Evolutionary conservation across 129 eudicot genomes (phyloP).

Genomic region (Heracleum sosnowskyi): DNA sequence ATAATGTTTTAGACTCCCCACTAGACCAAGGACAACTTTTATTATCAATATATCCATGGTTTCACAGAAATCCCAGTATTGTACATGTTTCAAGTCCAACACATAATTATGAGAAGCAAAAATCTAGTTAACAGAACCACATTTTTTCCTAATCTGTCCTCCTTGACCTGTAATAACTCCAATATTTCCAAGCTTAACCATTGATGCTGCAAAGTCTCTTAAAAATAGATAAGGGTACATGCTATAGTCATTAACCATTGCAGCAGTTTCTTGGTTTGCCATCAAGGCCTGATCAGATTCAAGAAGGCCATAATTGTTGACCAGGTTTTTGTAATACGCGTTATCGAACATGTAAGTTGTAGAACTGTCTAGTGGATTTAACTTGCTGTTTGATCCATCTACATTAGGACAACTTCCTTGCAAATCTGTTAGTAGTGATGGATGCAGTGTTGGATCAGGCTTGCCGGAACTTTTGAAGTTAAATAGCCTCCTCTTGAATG

Average conservation of each 20-base stretch:
- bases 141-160: constrained; percentile 66
- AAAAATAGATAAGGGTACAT: constrained; percentile 35
- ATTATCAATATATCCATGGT: not conserved
- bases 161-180: constrained; percentile 54
- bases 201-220: constrained; percentile 62
- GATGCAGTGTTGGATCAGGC: constrained; percentile 57
- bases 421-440: constrained; percentile 43
- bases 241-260: constrained; percentile 48
- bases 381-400: constrained; percentile 48
- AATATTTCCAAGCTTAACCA: constrained; percentile 56
- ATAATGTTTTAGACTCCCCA: no score
- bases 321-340: constrained; percentile 49
- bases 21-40: not conserved
- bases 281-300: constrained; percentile 76
- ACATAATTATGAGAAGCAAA: not conserved
- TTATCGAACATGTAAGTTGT: constrained; percentile 49
- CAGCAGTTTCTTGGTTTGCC: constrained; percentile 41
- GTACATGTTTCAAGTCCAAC: not conserved
- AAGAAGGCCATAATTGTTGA: constrained; percentile 58
- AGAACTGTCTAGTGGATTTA: constrained; percentile 46
- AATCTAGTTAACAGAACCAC: constrained; percentile 38
- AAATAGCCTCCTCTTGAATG: constrained; percentile 74
- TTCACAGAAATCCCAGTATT: not conserved
- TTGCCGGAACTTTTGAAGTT: constrained; percentile 59
- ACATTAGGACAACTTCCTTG: constrained; percentile 51